phyloP scores from a whole-genome alignment of 1,139 yeast genomes.

The Torulaspora pretoriensis region DNA sequence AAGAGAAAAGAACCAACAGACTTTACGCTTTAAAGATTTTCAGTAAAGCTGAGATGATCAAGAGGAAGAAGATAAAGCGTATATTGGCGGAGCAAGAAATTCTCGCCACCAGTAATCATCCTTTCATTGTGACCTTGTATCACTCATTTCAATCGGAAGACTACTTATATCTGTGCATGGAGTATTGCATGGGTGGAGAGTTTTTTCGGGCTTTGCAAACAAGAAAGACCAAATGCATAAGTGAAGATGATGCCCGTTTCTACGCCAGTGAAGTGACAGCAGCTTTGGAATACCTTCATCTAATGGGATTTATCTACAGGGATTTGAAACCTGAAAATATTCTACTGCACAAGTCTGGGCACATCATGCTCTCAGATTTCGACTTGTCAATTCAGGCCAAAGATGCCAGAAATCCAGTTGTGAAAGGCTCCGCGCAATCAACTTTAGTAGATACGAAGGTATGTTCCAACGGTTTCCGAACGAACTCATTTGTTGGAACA shows the following conservation, averaged over 20 bases:
- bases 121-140: conserved; percentile 91
- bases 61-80: conserved; percentile 88
- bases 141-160: conserved; percentile 96
- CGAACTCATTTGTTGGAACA: conserved; percentile 96
- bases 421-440: conserved; percentile 29
- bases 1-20: conserved; percentile 69
- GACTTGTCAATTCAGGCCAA: conserved; percentile 90
- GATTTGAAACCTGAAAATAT: conserved; percentile 96
- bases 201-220: conserved; percentile 95
- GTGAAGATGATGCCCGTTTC: conserved; percentile 85
- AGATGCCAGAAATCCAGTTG: conserved; percentile 53
- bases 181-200: conserved; percentile 99
- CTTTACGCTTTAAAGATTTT: conserved; percentile 91
- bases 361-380: conserved; percentile 95
- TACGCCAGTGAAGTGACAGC: conserved; percentile 98
- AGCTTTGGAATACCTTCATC: conserved; percentile 88
- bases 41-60: conserved; percentile 88
- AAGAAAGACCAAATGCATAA: conserved; percentile 76
- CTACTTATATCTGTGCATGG: conserved; percentile 93
- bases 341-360: conserved; percentile 89
- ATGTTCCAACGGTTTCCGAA: conserved; percentile 91
- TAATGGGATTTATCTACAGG: conserved; percentile 94
- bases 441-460: conserved; percentile 75
- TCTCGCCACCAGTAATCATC: conserved; percentile 91
- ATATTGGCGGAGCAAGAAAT: conserved; percentile 97